phyloP scores from a whole-genome alignment of 2,329 filamentous ascomycete species.

The Pleomassaria siparia region DNA sequence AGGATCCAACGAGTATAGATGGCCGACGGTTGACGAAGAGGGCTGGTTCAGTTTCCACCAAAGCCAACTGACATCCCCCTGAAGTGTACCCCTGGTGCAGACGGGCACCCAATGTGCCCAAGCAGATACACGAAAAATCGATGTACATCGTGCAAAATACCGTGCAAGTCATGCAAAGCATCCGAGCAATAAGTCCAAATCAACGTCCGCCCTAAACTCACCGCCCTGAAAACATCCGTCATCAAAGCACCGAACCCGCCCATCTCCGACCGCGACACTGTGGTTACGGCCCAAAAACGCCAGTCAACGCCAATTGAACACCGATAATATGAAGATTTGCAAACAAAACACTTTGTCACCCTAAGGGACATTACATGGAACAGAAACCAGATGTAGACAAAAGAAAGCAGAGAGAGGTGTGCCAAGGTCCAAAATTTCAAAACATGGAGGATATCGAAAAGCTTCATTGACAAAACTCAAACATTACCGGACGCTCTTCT shows the following conservation, averaged over 20 bases:
- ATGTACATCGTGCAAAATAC: not conserved
- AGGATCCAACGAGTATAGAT: slow-evolving; percentile 18
- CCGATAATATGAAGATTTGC: slow-evolving; percentile 15
- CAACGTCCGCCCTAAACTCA: not conserved
- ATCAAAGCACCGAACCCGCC: not conserved
- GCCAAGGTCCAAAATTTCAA: slow-evolving; percentile 11
- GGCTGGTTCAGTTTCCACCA: slow-evolving; percentile 13
- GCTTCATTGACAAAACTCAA: slow-evolving; percentile 9
- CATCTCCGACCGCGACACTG: not conserved
- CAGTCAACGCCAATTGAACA: slow-evolving; percentile 3
- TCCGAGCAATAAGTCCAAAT: not conserved
- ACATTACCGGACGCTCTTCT: slow-evolving; percentile 24
- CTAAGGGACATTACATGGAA: slow-evolving; percentile 12
- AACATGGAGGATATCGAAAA: slow-evolving; percentile 25
- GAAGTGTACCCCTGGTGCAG: not conserved
- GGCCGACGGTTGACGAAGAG: slow-evolving; percentile 21
- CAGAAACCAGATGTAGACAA: slow-evolving; percentile 12
- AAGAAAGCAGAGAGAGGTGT: slow-evolving; percentile 8
- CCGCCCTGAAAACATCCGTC: not conserved
- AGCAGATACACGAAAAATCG: not conserved
- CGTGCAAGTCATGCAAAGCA: not conserved
- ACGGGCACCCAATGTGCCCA: not conserved
- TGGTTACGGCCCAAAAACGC: not conserved
- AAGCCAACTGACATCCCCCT: slow-evolving; percentile 16
- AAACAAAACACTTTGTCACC: slow-evolving; percentile 17